Base-by-base conservation (phyloP, 768 basidiomycete species). In the Lyophyllum semitale region DNA sequence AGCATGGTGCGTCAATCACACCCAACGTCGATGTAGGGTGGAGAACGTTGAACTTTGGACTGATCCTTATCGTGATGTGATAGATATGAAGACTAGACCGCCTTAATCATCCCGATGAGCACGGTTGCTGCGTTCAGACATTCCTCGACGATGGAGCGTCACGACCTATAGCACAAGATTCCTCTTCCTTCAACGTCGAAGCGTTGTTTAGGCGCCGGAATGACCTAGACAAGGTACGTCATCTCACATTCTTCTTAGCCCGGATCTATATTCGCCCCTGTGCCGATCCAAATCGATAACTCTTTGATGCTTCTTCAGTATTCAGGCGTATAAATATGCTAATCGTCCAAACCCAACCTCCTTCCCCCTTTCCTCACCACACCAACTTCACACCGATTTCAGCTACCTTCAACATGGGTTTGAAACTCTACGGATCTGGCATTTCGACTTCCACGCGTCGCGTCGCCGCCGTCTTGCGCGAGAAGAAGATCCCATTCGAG, bases 401-500 rank as follows among this genome's bases (percentile, higher is more conserved):
- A n/a, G n/a, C n/a, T n/a, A 15, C 25, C 46, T 29, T 40, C 33
- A 59, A 46, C 23, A n/a, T n/a, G n/a, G n/a, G n/a, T n/a, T n/a
- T n/a, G n/a, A n/a, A n/a, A n/a, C n/a, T n/a, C n/a, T n/a, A 80
- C 54, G 78, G 76, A 35, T 60, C 44, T 51, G 40, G 54, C 1
- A 7, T 33, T 23, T 82, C 84, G 6, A 75, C 80, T 18, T 80
- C 75, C 73, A 81, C 82, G 4, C 75, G 71, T 13, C 76, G 80
- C 32, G 85, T 85, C 20, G 81, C 74, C 4, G 56, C 73, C 38
- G 63, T 85, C 15, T 71, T 81, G 58, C 75, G 77, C 56, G 87
- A 89, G 67, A 82, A 82, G 63, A 60, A 75, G 1, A 72, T 88
- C 4, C 78, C 83, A 0, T 88, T 81, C 65, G 78, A 83, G 58